Percentiles rank a stretch among this genome's conserved stretches.
These are phyloP conservation scores for Poa pratensis DNA, from an alignment of 176 grass and related monocot species.

Conservation along the genomic window DNA sequence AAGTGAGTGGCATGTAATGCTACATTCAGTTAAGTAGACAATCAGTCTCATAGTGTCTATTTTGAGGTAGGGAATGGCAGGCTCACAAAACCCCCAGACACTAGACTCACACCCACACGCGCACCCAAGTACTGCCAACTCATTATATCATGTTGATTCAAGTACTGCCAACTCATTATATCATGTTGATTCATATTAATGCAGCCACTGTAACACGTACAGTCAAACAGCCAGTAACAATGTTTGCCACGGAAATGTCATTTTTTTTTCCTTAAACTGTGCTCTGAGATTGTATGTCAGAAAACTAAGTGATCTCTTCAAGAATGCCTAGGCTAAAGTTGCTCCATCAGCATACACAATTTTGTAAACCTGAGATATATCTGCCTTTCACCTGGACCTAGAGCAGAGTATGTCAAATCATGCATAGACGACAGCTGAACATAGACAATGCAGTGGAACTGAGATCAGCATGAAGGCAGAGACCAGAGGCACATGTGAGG, in stretches of 20 bases:
- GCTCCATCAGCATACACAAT: neutral
- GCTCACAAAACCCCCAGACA: neutral
- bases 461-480: neutral
- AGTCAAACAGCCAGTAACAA: neutral
- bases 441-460: neutral
- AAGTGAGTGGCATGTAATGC: constrained; percentile 22
- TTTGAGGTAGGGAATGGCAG: neutral
- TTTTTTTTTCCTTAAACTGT: neutral
- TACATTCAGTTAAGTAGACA: neutral
- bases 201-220: neutral
- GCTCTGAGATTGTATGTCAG: neutral
- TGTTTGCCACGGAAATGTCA: neutral
- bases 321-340: constrained; percentile 1
- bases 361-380: neutral
- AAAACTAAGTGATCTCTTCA: constrained; percentile 13
- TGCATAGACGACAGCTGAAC: neutral
- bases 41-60: neutral
- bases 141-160: neutral
- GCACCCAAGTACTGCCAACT: neutral
- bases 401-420: constrained; percentile 21
- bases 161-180: neutral
- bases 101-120: neutral
- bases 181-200: neutral
- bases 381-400: neutral
- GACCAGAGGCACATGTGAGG: neutral